phyloP scores from a whole-genome alignment of 1,284 basidiomycete species.

The Stereum hirsutum region DNA sequence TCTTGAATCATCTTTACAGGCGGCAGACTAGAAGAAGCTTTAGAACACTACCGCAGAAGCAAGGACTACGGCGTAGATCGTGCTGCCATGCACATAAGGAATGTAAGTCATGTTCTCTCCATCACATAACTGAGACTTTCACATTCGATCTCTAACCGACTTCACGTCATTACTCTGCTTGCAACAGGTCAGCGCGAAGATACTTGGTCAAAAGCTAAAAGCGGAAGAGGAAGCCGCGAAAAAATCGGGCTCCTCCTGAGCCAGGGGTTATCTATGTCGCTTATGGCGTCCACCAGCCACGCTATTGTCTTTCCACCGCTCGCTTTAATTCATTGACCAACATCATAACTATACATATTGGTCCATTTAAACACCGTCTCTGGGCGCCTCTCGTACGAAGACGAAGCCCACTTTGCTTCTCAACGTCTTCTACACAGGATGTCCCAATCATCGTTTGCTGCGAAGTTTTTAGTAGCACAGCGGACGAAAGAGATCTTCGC shows the following conservation, averaged over 20 bases:
- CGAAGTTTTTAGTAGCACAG: not conserved
- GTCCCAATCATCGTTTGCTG: not conserved
- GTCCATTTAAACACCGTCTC: not conserved
- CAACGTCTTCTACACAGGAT: not conserved
- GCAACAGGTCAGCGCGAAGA: slow-evolving; percentile 68
- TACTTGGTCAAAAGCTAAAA: slow-evolving; percentile 58
- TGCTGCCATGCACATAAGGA: slow-evolving; percentile 79
- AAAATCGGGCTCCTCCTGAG: slow-evolving; percentile 12
- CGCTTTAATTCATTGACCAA: not conserved
- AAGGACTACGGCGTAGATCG: slow-evolving; percentile 76
- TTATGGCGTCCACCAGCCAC: slow-evolving; percentile 3
- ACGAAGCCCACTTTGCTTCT: no score
- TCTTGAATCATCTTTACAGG: no score
- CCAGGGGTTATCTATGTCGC: slow-evolving; percentile 1
- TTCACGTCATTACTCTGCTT: slow-evolving; percentile 7
- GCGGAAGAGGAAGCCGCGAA: slow-evolving; percentile 27
- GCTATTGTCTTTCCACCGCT: slow-evolving; percentile 11
- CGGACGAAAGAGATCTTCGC: not conserved
- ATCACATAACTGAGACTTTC: slow-evolving; percentile 8
- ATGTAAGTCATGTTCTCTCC: slow-evolving; percentile 35
- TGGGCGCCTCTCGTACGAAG: not conserved
- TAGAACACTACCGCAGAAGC: slow-evolving; percentile 74
- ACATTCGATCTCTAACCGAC: slow-evolving; percentile 6
- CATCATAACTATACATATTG: not conserved
- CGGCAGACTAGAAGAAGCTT: slow-evolving; percentile 73